These are phyloP conservation scores for Diaporthe citriasiana DNA, from an alignment of 2,329 filamentous ascomycete species.

Conservation along the genomic window DNA sequence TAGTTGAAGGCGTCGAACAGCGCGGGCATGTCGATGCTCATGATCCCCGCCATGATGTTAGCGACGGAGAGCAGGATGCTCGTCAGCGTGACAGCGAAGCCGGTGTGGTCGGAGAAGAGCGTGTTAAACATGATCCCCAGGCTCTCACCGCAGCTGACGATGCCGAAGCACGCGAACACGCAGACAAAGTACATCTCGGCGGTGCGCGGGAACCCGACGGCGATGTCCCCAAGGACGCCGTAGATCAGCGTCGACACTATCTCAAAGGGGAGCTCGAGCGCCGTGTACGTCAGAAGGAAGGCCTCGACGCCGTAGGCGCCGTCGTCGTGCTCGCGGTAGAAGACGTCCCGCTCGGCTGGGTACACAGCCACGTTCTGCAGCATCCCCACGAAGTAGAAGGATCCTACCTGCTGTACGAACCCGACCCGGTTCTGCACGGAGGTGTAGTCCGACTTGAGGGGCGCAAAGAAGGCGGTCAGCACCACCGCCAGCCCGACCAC, in stretches of 20 bases:
- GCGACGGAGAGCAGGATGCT: conserved; percentile 78
- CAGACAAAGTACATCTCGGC: conserved; percentile 76
- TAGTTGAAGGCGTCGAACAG: conserved; percentile 79
- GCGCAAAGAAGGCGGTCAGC: conserved; percentile 78
- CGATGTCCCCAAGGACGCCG: conserved; percentile 73
- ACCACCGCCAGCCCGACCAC: conserved; percentile 74
- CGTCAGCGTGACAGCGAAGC: conserved; percentile 82
- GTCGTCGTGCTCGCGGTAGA: conserved; percentile 83
- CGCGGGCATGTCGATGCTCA: conserved; percentile 77
- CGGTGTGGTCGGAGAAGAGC: conserved; percentile 76
- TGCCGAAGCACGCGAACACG: conserved; percentile 78
- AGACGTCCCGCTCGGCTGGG: conserved; percentile 79
- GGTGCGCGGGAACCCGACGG: conserved; percentile 74
- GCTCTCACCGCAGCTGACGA: conserved; percentile 81
- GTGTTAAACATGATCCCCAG: conserved; percentile 87
- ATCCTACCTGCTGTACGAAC: conserved; percentile 79
- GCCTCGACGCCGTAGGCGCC: conserved; percentile 78
- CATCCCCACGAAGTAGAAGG: conserved; percentile 83
- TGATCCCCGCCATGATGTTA: conserved; percentile 78
- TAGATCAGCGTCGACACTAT: conserved; percentile 75
- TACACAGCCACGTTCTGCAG: conserved; percentile 84
- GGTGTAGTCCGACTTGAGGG: conserved; percentile 76
- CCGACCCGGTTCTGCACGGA: conserved; percentile 81
- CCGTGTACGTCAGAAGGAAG: conserved; percentile 79
- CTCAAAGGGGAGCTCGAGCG: conserved; percentile 81